Base-by-base conservation (phyloP, 305 asterid genomes). In the Fraxinus floribunda region DNA sequence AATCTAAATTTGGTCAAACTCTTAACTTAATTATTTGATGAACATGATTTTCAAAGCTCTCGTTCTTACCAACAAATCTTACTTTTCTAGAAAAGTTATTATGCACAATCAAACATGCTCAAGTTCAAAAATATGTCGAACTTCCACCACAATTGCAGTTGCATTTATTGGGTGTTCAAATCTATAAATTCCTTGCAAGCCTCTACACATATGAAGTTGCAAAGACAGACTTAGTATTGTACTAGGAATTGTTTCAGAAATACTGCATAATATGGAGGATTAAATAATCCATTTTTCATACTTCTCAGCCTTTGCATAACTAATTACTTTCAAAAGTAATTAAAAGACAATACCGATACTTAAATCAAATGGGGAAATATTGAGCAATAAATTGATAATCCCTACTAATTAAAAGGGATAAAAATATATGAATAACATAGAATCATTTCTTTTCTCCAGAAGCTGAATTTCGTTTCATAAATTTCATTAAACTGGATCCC, bases 381-480 rank as follows among this genome's bases (percentile, higher is more conserved):
- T 64, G 34, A 64, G n/a, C n/a, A 9, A 64, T 20, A 24, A 3
- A 64, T 9, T 64, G 34, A 22, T 64, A 64, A 22, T 22, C 72
- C 29, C n/a, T 64, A 0, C 16, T 64, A 22, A 22, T 18, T 10
- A 7, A 22, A 62, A 57, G 26, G 11, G 4, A 57, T 6, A 57
- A 7, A 57, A 57, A 57, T 18, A 55, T n/a, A 18, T 57, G 68
- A 57, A 57, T 2, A 57, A 20, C 29, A 57, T 18, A n/a, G 26
- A 57, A 57, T 29, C 68, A 18, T 57, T 57, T 18, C 29, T 7
- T 18, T 18, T 20, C 68, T 57, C 68, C 29, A 62, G 75, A 16
- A 77, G 80, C 46, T 9, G 76, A 77, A 83, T 72, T 80, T 55
- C 29, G 38, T 49, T 74, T 66, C 41, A 60, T 55, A 79, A 80